phyloP scores from a whole-genome alignment of 805 yeast species.

The Starmerella potacharoeniae region DNA sequence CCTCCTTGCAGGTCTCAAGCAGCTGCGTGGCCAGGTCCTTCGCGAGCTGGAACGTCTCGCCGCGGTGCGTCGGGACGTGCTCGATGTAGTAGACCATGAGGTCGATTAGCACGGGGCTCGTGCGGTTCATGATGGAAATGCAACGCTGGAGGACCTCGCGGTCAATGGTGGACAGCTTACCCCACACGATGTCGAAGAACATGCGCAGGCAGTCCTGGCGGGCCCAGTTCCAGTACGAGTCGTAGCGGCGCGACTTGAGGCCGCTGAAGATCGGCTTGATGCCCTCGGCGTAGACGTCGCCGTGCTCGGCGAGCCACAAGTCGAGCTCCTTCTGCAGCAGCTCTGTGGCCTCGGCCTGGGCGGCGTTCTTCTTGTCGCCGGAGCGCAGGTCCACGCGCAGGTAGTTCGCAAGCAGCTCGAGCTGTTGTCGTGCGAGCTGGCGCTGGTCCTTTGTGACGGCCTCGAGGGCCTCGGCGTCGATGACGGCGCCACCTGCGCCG shows the following conservation, averaged over 20 bases:
- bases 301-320: conserved; percentile 80
- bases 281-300: conserved; percentile 89
- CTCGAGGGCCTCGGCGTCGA: conserved; percentile 93
- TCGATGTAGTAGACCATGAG: conserved; percentile 93
- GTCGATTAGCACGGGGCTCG: conserved; percentile 84
- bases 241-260: conserved; percentile 89
- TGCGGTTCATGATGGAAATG: conserved; percentile 93
- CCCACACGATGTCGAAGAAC: conserved; percentile 93
- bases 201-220: conserved; percentile 89
- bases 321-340: conserved; percentile 84
- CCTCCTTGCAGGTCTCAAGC: conserved; percentile 90
- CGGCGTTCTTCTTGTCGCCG: conserved; percentile 75
- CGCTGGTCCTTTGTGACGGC: conserved; percentile 62
- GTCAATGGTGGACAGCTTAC: conserved; percentile 79
- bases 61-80: conserved; percentile 72
- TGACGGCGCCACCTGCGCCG: conserved; percentile 61
- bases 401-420: conserved; percentile 90
- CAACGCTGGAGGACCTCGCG: conserved; percentile 95
- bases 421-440: conserved; percentile 61
- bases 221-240: conserved; percentile 99
- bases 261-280: conserved; percentile 81
- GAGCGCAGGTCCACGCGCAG: conserved; percentile 82
- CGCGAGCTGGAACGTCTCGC: conserved; percentile 87
- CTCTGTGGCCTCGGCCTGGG: conserved; percentile 74
- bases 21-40: conserved; percentile 83